A percentile compares a stretch with the other conserved stretches of the same genome.
phyloP scores from a whole-genome alignment of 1,139 yeast genomes.

The Scheffersomyces parashehatae region DNA sequence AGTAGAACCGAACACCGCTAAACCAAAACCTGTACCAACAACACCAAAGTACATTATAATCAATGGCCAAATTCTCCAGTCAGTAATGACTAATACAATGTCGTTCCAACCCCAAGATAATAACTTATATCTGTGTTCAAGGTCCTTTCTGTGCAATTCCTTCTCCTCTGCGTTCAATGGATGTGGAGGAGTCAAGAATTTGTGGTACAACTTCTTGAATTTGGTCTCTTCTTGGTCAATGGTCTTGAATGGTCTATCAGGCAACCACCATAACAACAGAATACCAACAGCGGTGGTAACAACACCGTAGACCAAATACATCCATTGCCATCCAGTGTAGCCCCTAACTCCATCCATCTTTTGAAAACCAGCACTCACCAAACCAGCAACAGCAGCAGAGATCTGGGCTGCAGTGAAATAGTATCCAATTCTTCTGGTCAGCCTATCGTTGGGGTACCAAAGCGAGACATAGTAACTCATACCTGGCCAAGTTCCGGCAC shows the following conservation, averaged over 20 bases:
- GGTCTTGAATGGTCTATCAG: constrained; percentile 57
- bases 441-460: constrained; percentile 83
- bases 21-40: constrained; percentile 84
- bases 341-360: constrained; percentile 75
- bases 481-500: constrained; percentile 96
- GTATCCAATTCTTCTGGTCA: constrained; percentile 80
- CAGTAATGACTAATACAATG: constrained; percentile 55
- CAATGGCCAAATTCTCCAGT: constrained; percentile 75
- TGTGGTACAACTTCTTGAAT: constrained; percentile 19
- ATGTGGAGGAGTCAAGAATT: constrained; percentile 39
- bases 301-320: constrained; percentile 75
- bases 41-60: constrained; percentile 90
- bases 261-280: constrained; percentile 77
- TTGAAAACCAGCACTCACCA: constrained; percentile 86
- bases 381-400: constrained; percentile 83
- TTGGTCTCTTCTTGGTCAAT: constrained; percentile 11
- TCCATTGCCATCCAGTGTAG: constrained; percentile 84
- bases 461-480: constrained; percentile 79
- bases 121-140: constrained; percentile 48
- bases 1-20: constrained; percentile 86
- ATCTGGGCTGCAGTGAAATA: constrained; percentile 91
- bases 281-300: constrained; percentile 71
- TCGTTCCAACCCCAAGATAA: constrained; percentile 65
- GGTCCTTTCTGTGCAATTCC: constrained; percentile 62
- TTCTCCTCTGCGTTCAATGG: constrained; percentile 58